These are phyloP conservation scores for Onygenales sp. DNA, from an alignment of 2,329 filamentous ascomycete species.

Conservation along the genomic window DNA sequence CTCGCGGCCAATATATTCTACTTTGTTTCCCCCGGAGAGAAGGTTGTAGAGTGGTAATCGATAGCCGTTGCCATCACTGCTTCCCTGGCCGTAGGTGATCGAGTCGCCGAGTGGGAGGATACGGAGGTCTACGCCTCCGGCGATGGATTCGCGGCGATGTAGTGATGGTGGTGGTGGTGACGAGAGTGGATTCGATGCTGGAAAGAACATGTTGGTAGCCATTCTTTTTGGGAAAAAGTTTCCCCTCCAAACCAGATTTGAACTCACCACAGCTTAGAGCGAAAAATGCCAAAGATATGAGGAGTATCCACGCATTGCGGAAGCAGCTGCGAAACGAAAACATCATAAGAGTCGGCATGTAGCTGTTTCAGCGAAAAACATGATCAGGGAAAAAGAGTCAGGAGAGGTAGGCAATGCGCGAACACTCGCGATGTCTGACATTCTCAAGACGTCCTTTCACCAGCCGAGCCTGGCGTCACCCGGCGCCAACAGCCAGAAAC, in stretches of 20 bases:
- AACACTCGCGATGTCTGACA: too few relatives aligned
- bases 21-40: constrained; percentile 15
- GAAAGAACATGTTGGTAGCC: neutral
- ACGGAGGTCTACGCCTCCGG: constrained; percentile 8
- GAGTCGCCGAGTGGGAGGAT: constrained; percentile 23
- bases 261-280: neutral
- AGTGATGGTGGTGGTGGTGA: neutral
- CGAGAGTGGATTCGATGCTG: neutral
- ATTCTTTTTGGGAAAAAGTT: neutral
- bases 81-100: constrained; percentile 21
- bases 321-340: neutral
- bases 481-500: neutral
- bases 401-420: too few relatives aligned
- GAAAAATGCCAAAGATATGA: neutral
- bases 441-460: too few relatives aligned
- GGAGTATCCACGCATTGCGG: neutral
- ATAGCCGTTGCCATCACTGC: constrained; percentile 26
- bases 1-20: constrained; percentile 5
- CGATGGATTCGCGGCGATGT: neutral
- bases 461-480: too few relatives aligned
- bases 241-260: too few relatives aligned
- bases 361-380: neutral
- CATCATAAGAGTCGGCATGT: neutral
- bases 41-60: constrained; percentile 18
- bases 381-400: neutral